phyloP scores from a whole-genome alignment of 2,329 filamentous ascomycete species.

The Lojkania enalia region DNA sequence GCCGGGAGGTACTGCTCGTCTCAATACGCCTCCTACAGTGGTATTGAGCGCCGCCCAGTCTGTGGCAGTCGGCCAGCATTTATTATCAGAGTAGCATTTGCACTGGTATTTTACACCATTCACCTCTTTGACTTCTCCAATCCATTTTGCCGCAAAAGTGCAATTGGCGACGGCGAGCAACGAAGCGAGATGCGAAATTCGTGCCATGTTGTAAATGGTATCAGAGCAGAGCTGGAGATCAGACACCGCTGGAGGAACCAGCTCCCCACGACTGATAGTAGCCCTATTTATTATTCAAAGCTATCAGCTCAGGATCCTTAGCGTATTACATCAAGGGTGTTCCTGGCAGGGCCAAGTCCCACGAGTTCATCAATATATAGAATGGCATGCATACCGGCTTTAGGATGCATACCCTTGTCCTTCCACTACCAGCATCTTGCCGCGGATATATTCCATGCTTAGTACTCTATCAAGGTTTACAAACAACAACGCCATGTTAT shows the following conservation, averaged over 20 bases:
- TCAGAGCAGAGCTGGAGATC: slow-evolving; percentile 3
- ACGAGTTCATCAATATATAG: slow-evolving; percentile 10
- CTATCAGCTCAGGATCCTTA: neutral
- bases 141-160: slow-evolving; percentile 28
- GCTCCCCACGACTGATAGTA: slow-evolving; percentile 2
- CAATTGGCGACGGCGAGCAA: slow-evolving; percentile 23
- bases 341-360: slow-evolving; percentile 15
- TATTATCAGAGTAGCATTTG: slow-evolving; percentile 42
- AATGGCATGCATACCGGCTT: slow-evolving; percentile 6
- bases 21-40: slow-evolving; percentile 33
- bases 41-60: slow-evolving; percentile 36
- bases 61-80: slow-evolving; percentile 34
- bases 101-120: slow-evolving; percentile 33
- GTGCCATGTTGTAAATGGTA: slow-evolving; percentile 25
- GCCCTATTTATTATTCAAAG: slow-evolving; percentile 12
- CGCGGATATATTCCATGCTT: slow-evolving; percentile 8
- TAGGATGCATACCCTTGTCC: neutral
- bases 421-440: slow-evolving; percentile 1
- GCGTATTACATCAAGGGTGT: neutral
- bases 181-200: slow-evolving; percentile 21
- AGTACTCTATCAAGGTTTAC: slow-evolving; percentile 2
- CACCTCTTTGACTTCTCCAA: slow-evolving; percentile 33
- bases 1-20: slow-evolving; percentile 33
- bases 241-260: neutral
- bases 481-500: slow-evolving; percentile 6